phyloP scores from a whole-genome alignment of 1,139 yeast genomes.

The Sugiyamaella paludigena region DNA sequence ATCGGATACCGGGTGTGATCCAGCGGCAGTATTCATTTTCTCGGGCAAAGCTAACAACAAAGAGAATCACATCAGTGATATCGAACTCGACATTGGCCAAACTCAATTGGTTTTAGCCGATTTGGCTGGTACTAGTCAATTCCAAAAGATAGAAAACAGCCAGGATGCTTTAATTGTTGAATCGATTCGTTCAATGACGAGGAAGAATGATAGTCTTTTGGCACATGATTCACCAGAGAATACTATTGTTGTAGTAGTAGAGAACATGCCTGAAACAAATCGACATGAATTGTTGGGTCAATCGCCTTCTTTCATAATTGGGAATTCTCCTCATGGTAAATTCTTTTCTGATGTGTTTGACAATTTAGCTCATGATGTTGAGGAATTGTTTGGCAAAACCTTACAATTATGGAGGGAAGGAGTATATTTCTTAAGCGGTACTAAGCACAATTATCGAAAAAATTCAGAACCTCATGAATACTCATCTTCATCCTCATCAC shows the following conservation, averaged over 20 bases:
- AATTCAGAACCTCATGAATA: slow-evolving; percentile 11
- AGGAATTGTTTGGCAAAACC: slow-evolving; percentile 22
- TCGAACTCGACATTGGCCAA: slow-evolving; percentile 20
- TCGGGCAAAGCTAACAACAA: neutral
- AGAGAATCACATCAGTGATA: neutral
- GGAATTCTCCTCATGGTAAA: slow-evolving; percentile 20
- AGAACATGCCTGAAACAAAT: slow-evolving; percentile 21
- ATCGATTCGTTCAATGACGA: slow-evolving; percentile 4
- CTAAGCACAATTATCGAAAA: neutral
- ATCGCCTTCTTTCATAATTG: slow-evolving; percentile 26
- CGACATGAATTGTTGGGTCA: slow-evolving; percentile 15
- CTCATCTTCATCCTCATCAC: slow-evolving; percentile 13
- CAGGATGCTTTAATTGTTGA: slow-evolving; percentile 19
- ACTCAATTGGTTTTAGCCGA: slow-evolving; percentile 32
- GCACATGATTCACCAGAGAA: slow-evolving; percentile 11
- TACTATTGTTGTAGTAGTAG: slow-evolving; percentile 27
- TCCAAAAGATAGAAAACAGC: slow-evolving; percentile 20
- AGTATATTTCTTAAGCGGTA: slow-evolving; percentile 9
- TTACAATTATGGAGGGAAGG: slow-evolving; percentile 21
- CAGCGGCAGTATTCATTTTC: slow-evolving; percentile 8
- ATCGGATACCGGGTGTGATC: neutral
- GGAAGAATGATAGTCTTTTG: slow-evolving; percentile 12
- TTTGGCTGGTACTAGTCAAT: slow-evolving; percentile 25
- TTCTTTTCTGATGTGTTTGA: slow-evolving; percentile 22
- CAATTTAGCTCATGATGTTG: slow-evolving; percentile 20